A percentile compares a stretch with the other conserved stretches of the same genome.
Evolutionary conservation across 805 yeast genomes (phyloP).

Genomic region (Komagataella pseudopastoris): DNA sequence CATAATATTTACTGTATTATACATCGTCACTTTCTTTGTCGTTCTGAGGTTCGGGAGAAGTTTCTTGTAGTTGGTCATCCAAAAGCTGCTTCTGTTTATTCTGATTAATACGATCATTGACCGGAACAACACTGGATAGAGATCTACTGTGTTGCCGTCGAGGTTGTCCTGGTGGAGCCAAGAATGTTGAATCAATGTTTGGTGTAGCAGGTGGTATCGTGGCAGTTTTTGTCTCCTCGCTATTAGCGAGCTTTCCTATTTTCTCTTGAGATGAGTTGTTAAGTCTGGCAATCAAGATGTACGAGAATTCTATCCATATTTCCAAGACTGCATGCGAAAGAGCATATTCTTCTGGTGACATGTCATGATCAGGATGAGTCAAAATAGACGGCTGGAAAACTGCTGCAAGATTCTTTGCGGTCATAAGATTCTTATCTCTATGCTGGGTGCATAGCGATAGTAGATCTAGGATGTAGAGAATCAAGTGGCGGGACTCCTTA

Average conservation of each 20-base stretch:
- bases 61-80: not conserved
- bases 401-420: slow-evolving; percentile 86
- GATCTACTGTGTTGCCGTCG: not conserved
- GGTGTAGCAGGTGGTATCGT: not conserved
- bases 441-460: slow-evolving; percentile 75
- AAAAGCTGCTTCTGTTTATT: slow-evolving; percentile 6
- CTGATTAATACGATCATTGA: not conserved
- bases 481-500: slow-evolving; percentile 61
- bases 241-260: not conserved
- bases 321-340: slow-evolving; percentile 78
- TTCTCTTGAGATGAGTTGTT: not conserved
- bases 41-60: not conserved
- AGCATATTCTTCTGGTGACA: slow-evolving; percentile 86
- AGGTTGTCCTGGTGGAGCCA: not conserved
- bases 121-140: not conserved
- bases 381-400: slow-evolving; percentile 94
- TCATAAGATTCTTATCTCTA: slow-evolving; percentile 73
- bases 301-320: slow-evolving; percentile 77
- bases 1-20: not conserved
- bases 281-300: slow-evolving; percentile 15
- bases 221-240: not conserved
- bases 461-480: slow-evolving; percentile 78
- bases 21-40: not conserved
- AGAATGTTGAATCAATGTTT: not conserved
- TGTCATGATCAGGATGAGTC: slow-evolving; percentile 85